phyloP scores from a whole-genome alignment of 176 grass and related monocot species.

The Bromus sterilis region DNA sequence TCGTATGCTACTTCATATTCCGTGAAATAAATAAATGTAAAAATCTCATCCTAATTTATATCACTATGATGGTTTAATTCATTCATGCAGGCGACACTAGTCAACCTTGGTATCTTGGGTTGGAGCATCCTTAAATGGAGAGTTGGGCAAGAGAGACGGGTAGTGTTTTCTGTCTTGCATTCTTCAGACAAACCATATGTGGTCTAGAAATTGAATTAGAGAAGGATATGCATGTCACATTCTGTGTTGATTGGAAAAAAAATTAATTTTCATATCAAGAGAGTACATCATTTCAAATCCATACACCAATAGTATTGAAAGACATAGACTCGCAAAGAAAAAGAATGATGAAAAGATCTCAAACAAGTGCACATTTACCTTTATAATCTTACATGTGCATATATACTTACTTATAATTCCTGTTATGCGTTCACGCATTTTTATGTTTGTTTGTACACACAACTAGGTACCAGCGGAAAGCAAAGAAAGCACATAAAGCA shows the following conservation, averaged over 20 bases:
- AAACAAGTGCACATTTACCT: not conserved
- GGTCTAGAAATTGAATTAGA: constrained; percentile 51
- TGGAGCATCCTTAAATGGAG: constrained; percentile 27
- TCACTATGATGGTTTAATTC: no score
- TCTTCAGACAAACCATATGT: not conserved
- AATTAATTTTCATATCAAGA: no score
- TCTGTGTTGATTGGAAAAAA: no score
- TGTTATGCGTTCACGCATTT: not conserved
- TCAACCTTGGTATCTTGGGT: not conserved
- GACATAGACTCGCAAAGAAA: not conserved
- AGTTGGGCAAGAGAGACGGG: constrained; percentile 4
- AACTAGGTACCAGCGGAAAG: not conserved
- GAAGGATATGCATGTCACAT: constrained; percentile 24
- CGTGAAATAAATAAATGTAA: no score
- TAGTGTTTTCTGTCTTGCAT: constrained; percentile 26
- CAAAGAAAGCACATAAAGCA: no score
- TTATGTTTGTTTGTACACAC: not conserved
- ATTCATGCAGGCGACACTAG: not conserved
- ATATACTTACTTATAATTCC: not conserved
- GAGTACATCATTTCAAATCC: not conserved
- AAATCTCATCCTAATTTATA: no score
- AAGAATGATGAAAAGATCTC: not conserved
- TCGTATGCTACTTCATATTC: no score
- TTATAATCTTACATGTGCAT: not conserved
- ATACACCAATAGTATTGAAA: not conserved